Evolutionary conservation across 257 asterid species (phyloP), one percentile per base, ranked within the genome.

Genomic region (Nyctanthes arbortristis): DNA sequence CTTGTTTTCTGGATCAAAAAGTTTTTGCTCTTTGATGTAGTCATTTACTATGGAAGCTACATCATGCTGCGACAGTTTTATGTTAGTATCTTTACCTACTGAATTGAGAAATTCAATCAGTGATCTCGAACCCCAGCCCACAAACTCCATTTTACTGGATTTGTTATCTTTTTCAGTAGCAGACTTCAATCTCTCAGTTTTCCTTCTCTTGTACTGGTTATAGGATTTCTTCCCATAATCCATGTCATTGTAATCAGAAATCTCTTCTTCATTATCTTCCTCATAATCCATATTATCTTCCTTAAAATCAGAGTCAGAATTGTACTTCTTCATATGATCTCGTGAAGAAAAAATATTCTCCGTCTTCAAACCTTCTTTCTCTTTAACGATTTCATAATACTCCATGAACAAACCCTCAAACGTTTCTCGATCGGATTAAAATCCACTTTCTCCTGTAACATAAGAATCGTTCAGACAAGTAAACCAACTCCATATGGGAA

Each of bases 51-150:
- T 73, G 18, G 78, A 70, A 57, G 85, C 61, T 58, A 93, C 97
- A 24, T 84, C 91, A 33, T 43, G 70, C 78, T 80, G 90, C 8
- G 89, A 76, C 62, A 88, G 52, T 62, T 84, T 67, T 68, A 72
- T 57, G 32, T 52, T 60, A 7, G 88, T 82, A 61, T 74, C 84
- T 79, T 81, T 75, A 69, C 92, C 98, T 65, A 87, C 84, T 29
- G 84, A 85, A 30, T 70, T 59, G 43, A 93, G 92, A 71, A 93
- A 93, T 52, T 79, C 76, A 18, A 87, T 69, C 29, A 93, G 98
- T 68, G 90, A 37, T 58, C 63, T 83, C 30, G 98, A 88, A 45
- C 82, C 97, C 98, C 98, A 90, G 57, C 97, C 95, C 65, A 67
- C 20, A 61, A 88, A 93, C 63, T 77, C 84, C 75, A 62, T 57